A percentile compares a stretch with the other conserved stretches of the same genome.
Evolutionary conservation across 2,329 filamentous ascomycete species (phyloP).

Genomic region (Sporothrix brunneoviolacea): DNA sequence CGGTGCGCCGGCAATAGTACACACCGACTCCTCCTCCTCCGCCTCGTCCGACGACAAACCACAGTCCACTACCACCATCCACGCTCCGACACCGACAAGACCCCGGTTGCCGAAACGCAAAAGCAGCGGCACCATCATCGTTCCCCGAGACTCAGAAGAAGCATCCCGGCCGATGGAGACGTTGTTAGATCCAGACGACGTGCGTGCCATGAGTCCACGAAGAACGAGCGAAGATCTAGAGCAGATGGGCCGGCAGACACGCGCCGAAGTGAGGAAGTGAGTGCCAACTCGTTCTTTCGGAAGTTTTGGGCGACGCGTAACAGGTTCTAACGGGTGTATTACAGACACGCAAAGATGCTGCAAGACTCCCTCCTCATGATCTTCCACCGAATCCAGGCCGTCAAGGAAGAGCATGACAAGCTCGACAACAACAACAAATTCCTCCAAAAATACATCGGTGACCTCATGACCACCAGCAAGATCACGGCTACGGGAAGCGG

Average conservation of each 20-base stretch:
- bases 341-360: conserved; percentile 77
- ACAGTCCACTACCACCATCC: conserved; percentile 31
- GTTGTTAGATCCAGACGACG: conserved; percentile 78
- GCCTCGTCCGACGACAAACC: conserved; percentile 20
- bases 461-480: conserved; percentile 82
- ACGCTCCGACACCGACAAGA: conserved; percentile 48
- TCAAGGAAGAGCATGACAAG: conserved; percentile 92
- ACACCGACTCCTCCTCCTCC: conserved; percentile 29
- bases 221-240: conserved; percentile 87
- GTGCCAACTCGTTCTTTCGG: conserved; percentile 16
- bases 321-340: conserved; percentile 4
- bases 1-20: neutral
- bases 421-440: conserved; percentile 96
- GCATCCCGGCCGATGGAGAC: conserved; percentile 67
- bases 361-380: conserved; percentile 86
- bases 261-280: conserved; percentile 56
- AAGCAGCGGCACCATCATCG: conserved; percentile 75
- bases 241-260: conserved; percentile 74
- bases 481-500: conserved; percentile 51
- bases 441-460: conserved; percentile 94
- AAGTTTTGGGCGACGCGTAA: neutral
- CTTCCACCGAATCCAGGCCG: conserved; percentile 88
- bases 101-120: conserved; percentile 67
- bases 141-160: conserved; percentile 62
- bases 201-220: conserved; percentile 88